Base-by-base conservation (phyloP, 2,329 filamentous ascomycete species). In the Leptographium wingfieldii region DNA sequence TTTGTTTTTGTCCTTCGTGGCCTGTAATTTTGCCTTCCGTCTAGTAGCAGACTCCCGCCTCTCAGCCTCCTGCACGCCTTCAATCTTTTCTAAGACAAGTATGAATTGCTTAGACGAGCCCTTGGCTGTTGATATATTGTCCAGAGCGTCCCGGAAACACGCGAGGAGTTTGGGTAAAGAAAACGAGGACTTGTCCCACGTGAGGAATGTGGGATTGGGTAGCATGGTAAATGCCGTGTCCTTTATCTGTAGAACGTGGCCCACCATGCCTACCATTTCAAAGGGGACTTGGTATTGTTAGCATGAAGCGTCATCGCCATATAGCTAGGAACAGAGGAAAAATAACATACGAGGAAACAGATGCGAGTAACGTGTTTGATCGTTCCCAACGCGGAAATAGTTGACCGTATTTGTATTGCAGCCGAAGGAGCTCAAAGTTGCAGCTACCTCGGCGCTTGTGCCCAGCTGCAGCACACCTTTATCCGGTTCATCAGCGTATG, bases 221-320 rank as follows among this genome's bases (percentile, higher is more conserved):
- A 83, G 71, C 68, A 77, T 76, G 3, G 77, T 77, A 62, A 79
- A 83, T 60, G 71, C 74, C 53, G 73, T 80, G 56, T 77, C 68
- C 6, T 72, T 69, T 22, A 81, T 77, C 56, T 81, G 77, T n/a
- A 81, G 70, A 0, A 74, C 74, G 35, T 74, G 73, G 55, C 74
- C 74, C 1, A 83, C 68, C 80, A 83, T 83, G 19, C 79, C 80
- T 1, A 83, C 67, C 2, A 84, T 74, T 65, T 83, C 81, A 57
- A 83, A 83, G 0, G 78, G 73, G 0, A 84, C 80, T 81, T 5
- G 22, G 19, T 12, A 27, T 35, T 19, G 40, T 59, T 27, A 48
- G 40, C 19, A 4, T 4, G 3, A 19, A 31, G 19, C 22, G 46
- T 27, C 6, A 14, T 14, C 31, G 10, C n/a, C 31, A 40, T 33